A percentile compares a stretch with the other conserved stretches of the same genome.
These are phyloP conservation scores for Umbelopsis ramanniana DNA, from an alignment of 192 early-diverging fungal species.

Conservation along the genomic window DNA sequence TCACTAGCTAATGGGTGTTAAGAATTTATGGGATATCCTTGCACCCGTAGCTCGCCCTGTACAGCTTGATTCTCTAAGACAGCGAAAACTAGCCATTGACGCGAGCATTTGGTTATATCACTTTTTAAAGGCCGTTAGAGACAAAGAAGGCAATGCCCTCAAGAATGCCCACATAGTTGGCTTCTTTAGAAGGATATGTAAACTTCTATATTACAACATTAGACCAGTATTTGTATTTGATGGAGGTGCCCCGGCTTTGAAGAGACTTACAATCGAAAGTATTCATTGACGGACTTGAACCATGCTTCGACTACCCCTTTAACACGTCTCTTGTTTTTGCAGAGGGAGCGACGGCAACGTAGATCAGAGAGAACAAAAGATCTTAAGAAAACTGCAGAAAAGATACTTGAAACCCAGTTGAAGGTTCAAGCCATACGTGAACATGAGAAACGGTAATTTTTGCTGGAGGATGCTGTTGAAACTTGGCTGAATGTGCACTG, in stretches of 20 bases:
- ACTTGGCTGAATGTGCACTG: not conserved
- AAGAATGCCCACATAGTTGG: constrained; percentile 88
- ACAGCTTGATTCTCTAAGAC: constrained; percentile 76
- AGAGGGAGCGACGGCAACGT: constrained; percentile 54
- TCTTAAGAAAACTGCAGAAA: constrained; percentile 79
- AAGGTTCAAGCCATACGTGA: constrained; percentile 67
- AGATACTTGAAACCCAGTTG: constrained; percentile 80
- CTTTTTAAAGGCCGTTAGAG: constrained; percentile 93
- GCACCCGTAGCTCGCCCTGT: constrained; percentile 78
- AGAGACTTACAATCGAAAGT: constrained; percentile 72
- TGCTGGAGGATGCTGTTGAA: too few species aligned
- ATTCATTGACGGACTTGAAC: not conserved
- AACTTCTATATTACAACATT: constrained; percentile 88
- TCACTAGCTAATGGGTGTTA: constrained; percentile 80
- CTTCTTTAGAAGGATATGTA: constrained; percentile 93
- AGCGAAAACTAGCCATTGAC: constrained; percentile 86
- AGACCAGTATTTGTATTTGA: constrained; percentile 98
- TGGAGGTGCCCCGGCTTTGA: constrained; percentile 86
- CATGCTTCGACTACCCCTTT: constrained; percentile 6
- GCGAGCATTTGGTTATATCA: constrained; percentile 99
- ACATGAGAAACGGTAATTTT: constrained; percentile 43
- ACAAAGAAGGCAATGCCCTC: constrained; percentile 82
- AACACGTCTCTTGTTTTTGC: constrained; percentile 7
- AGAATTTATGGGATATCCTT: constrained; percentile 89
- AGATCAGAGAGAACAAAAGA: constrained; percentile 48